These are phyloP conservation scores for Pugionium dolabratum DNA, from an alignment of 345 rosid species.

Conservation along the genomic window DNA sequence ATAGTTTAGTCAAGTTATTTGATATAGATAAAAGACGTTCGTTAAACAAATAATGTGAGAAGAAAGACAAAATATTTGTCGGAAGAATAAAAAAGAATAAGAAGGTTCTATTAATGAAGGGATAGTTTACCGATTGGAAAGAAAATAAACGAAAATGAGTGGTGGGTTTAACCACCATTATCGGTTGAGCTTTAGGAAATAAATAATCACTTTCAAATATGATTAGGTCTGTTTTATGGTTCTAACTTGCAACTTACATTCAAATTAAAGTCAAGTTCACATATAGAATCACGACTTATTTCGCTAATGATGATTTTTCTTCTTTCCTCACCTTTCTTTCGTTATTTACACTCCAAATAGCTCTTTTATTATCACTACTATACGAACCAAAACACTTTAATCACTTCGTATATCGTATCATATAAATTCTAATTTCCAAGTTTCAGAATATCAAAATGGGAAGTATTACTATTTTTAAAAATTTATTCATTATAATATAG, in stretches of 20 bases:
- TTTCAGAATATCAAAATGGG: background rate
- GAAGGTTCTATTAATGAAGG: constrained; percentile 30
- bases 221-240: constrained; percentile 42
- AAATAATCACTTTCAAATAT: constrained; percentile 35
- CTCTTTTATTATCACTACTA: constrained; percentile 14
- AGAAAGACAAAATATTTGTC: constrained; percentile 25
- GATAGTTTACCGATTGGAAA: constrained; percentile 15
- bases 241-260: constrained; percentile 42
- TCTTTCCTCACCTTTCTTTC: constrained; percentile 20
- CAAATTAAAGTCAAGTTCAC: constrained; percentile 37
- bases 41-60: constrained; percentile 38
- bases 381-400: background rate
- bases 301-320: constrained; percentile 28
- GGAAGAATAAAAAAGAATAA: constrained; percentile 27
- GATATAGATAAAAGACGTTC: constrained; percentile 22
- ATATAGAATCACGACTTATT: constrained; percentile 30
- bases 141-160: constrained; percentile 33
- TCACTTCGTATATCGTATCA: background rate
- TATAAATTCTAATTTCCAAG: background rate
- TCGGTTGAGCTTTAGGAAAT: constrained; percentile 27
- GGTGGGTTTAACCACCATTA: constrained; percentile 43
- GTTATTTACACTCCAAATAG: constrained; percentile 32
- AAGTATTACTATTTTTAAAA: too few relatives aligned
- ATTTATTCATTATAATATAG: too few relatives aligned
- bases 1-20: constrained; percentile 35